Evolutionary conservation across 768 basidiomycete species (phyloP).

Genomic region (Hebeloma cylindrosporum): DNA sequence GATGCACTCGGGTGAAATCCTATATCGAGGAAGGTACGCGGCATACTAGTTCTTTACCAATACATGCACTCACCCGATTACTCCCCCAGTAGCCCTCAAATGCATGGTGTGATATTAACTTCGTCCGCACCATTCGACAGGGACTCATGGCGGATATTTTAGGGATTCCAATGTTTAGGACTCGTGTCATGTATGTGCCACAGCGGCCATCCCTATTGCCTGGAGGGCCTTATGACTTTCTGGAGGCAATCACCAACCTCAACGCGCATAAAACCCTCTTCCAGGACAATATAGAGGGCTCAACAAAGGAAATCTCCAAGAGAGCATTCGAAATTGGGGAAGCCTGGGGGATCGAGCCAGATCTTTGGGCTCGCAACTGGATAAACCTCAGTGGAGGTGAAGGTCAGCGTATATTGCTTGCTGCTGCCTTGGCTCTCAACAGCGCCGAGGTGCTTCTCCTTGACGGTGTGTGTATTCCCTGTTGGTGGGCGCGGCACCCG

Average conservation of each 20-base stretch:
- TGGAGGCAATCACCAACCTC: slow-evolving; percentile 56
- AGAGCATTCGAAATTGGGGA: slow-evolving; percentile 54
- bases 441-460: slow-evolving; percentile 78
- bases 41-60: too few relatives aligned
- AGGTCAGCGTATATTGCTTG: slow-evolving; percentile 78
- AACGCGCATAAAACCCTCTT: slow-evolving; percentile 38
- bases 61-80: too few relatives aligned
- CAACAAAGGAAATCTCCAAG: slow-evolving; percentile 22
- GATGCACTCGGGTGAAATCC: slow-evolving; percentile 63
- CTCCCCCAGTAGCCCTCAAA: slow-evolving; percentile 51
- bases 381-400: slow-evolving; percentile 83
- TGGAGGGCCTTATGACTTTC: slow-evolving; percentile 74
- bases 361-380: slow-evolving; percentile 83
- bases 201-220: slow-evolving; percentile 87
- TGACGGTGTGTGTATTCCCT: slow-evolving; percentile 61
- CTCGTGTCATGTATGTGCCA: slow-evolving; percentile 80
- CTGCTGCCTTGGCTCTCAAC: slow-evolving; percentile 69
- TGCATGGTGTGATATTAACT: slow-evolving; percentile 37
- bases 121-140: not conserved
- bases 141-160: too few relatives aligned
- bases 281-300: slow-evolving; percentile 18
- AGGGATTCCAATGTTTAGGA: slow-evolving; percentile 78
- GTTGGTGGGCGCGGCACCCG: too few relatives aligned
- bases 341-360: slow-evolving; percentile 63
- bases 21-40: slow-evolving; percentile 64